Base-by-base conservation (phyloP, 805 yeast genomes). In the Saturnispora halmiae region DNA sequence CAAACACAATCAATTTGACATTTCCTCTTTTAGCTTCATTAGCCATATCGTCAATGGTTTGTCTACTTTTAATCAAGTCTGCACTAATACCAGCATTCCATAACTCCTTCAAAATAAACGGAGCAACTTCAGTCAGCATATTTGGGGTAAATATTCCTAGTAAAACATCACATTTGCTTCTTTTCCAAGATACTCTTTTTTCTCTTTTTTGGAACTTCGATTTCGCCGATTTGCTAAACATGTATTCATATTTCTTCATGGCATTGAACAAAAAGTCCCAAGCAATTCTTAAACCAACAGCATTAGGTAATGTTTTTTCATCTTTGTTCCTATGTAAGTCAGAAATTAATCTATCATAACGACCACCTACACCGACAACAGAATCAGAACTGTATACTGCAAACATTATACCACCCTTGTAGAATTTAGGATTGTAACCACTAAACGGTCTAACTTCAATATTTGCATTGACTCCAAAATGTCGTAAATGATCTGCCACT, bases 321-420 rank as follows among this genome's bases (percentile, higher is more conserved):
- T 56, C 46, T 37, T 59, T 61, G 34, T 60, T 56, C 48, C 83
- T 77, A 0, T 90, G 73, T 45, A 86, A 69, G 14, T 78, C 69
- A 3, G 75, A 65, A 11, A 87, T 73, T 48, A 92, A 66, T 16
- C 68, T 65, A 52, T 90, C 97, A 55, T 87, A 92, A 41, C 99
- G 67, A 2, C 99, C 99, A 34, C 99, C 99, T 0, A 92, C 90
- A 13, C 92, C 92, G 31, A 92, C 65, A 25, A 80, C 67, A 5
- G 64, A 49, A 3, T 77, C 79, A 41, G 84, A 82, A 47, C 77
- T 73, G 1, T 86, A 73, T 0, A 83, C 85, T 50, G 86, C 94
- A 56, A 90, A 92, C 94, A 92, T 86, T 2, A 88, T 63, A 0
- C 94, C 94, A 14, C 78, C 77, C 29, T 70, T 66, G 55, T 88